These are phyloP conservation scores for Sclerotinia minor DNA, from an alignment of 2,329 filamentous ascomycete species.

Conservation along the genomic window DNA sequence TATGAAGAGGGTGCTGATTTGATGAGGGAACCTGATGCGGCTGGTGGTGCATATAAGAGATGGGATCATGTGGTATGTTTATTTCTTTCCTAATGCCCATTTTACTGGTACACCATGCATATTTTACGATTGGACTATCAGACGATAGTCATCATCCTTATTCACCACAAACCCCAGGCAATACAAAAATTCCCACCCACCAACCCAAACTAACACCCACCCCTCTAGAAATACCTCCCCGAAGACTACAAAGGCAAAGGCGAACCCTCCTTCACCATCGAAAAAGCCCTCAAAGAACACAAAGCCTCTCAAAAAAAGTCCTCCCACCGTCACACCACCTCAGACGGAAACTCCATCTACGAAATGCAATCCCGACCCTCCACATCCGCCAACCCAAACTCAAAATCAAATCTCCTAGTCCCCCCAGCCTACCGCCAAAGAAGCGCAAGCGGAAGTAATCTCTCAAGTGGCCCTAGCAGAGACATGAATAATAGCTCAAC, in stretches of 20 bases:
- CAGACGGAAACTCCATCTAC: slow-evolving; percentile 44
- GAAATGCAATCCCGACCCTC: slow-evolving; percentile 50
- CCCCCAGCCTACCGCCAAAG: slow-evolving; percentile 44
- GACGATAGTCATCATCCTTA: not conserved
- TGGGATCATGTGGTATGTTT: slow-evolving; percentile 71
- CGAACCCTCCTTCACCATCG: slow-evolving; percentile 71
- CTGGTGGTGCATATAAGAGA: slow-evolving; percentile 74
- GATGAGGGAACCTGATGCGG: slow-evolving; percentile 69
- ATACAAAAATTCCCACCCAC: not conserved
- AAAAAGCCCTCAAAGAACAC: slow-evolving; percentile 64
- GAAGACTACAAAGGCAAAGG: slow-evolving; percentile 82
- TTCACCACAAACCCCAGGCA: not conserved
- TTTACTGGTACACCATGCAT: not conserved
- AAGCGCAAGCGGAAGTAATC: slow-evolving; percentile 45
- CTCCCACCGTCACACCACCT: slow-evolving; percentile 41
- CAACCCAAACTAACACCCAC: slow-evolving; percentile 18
- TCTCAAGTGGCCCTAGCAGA: slow-evolving; percentile 3
- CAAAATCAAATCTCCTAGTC: not conserved
- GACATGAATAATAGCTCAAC: slow-evolving; percentile 2
- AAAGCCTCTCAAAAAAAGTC: slow-evolving; percentile 34
- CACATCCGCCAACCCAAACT: slow-evolving; percentile 29
- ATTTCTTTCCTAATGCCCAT: not conserved
- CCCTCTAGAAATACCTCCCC: slow-evolving; percentile 62
- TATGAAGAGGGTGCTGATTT: slow-evolving; percentile 88
- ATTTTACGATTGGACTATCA: not conserved